Evolutionary conservation across 805 yeast genomes (phyloP).

Genomic region (Yarrowia bubula): DNA sequence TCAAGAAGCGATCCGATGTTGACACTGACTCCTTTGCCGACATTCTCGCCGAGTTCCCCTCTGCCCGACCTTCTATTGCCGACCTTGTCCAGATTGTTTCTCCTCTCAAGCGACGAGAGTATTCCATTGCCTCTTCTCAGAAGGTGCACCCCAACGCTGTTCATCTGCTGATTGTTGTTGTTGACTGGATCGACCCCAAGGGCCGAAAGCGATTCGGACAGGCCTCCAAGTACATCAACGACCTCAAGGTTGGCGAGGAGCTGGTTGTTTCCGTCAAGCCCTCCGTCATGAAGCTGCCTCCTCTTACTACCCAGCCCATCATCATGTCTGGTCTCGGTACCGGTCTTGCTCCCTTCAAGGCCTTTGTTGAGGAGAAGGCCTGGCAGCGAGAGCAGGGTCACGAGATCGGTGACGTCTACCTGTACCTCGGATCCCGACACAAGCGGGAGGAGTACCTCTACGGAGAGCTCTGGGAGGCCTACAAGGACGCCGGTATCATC

Average conservation of each 20-base stretch:
- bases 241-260: slow-evolving; percentile 74
- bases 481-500: slow-evolving; percentile 83
- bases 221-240: slow-evolving; percentile 86
- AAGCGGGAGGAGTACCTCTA: slow-evolving; percentile 91
- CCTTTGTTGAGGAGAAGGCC: slow-evolving; percentile 90
- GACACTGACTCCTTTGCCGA: slow-evolving; percentile 81
- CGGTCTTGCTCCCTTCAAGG: slow-evolving; percentile 97
- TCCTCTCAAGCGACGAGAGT: slow-evolving; percentile 93
- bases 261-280: slow-evolving; percentile 93
- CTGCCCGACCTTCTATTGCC: slow-evolving; percentile 72
- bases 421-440: slow-evolving; percentile 92
- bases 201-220: slow-evolving; percentile 91
- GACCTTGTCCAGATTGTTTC: slow-evolving; percentile 73
- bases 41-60: slow-evolving; percentile 70
- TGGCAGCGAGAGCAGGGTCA: slow-evolving; percentile 89
- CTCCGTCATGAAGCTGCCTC: slow-evolving; percentile 94
- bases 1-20: slow-evolving; percentile 81
- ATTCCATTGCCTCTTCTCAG: slow-evolving; percentile 96
- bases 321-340: slow-evolving; percentile 98
- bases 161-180: slow-evolving; percentile 89
- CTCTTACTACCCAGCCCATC: slow-evolving; percentile 80
- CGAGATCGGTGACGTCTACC: slow-evolving; percentile 83
- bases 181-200: slow-evolving; percentile 86
- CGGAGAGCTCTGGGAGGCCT: slow-evolving; percentile 97
- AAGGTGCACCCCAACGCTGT: slow-evolving; percentile 86